A percentile compares a stretch with the other conserved stretches of the same genome.
These are phyloP conservation scores for Suzukiozyma palmioleophila DNA, from an alignment of 1,139 yeast species.

Conservation along the genomic window DNA sequence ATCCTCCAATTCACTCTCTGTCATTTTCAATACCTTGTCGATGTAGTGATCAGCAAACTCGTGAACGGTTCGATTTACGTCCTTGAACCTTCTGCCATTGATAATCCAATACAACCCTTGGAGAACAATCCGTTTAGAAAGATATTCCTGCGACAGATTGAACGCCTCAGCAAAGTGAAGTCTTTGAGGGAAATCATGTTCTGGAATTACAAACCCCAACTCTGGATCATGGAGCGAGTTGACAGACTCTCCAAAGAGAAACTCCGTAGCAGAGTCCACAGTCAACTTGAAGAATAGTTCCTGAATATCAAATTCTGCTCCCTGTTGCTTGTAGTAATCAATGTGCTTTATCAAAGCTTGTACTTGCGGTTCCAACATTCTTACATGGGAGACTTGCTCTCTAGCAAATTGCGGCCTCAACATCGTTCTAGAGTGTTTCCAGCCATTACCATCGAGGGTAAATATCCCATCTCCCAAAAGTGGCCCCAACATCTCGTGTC, in stretches of 20 bases:
- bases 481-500: conserved; percentile 40
- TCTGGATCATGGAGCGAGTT: conserved; percentile 32
- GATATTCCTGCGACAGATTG: conserved; percentile 33
- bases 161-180: conserved; percentile 41
- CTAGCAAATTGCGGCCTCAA: conserved; percentile 57
- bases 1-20: conserved; percentile 29
- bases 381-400: conserved; percentile 50
- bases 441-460: conserved; percentile 50
- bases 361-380: conserved; percentile 45
- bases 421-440: conserved; percentile 58
- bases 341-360: conserved; percentile 34
- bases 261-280: conserved; percentile 58
- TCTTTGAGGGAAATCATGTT: conserved; percentile 24
- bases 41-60: conserved; percentile 29
- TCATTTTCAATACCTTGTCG: conserved; percentile 21
- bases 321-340: conserved; percentile 18
- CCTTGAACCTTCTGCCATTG: conserved; percentile 28
- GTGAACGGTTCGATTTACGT: conserved; percentile 26
- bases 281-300: conserved; percentile 47
- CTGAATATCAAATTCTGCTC: conserved; percentile 44
- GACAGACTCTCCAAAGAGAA: conserved; percentile 54
- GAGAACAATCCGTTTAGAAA: conserved; percentile 32
- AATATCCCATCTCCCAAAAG: conserved; percentile 56
- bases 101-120: conserved; percentile 33
- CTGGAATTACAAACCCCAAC: conserved; percentile 13